A percentile compares a stretch with the other conserved stretches of the same genome.
These are phyloP conservation scores for Shiraia bambusicola DNA, from an alignment of 2,329 filamentous ascomycete genomes.

Conservation along the genomic window DNA sequence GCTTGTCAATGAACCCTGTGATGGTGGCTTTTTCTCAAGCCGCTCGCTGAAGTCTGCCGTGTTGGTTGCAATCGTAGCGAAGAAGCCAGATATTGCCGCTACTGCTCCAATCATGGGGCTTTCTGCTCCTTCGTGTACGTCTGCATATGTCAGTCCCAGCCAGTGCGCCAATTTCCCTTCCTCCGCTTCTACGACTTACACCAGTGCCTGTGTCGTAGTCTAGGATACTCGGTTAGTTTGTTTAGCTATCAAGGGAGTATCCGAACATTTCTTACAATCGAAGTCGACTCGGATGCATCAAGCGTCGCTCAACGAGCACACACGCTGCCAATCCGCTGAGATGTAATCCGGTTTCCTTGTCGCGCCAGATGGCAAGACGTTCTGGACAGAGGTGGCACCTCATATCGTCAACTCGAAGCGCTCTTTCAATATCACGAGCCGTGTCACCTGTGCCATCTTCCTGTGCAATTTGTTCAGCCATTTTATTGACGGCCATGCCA, in stretches of 20 bases:
- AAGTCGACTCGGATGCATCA: slow-evolving; percentile 12
- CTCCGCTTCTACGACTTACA: slow-evolving; percentile 8
- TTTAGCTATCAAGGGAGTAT: neutral
- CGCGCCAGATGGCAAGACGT: slow-evolving; percentile 19
- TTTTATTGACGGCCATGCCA: slow-evolving; percentile 14
- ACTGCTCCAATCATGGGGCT: slow-evolving; percentile 9
- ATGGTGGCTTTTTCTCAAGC: slow-evolving; percentile 6
- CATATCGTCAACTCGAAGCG: slow-evolving; percentile 16
- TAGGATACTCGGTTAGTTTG: neutral
- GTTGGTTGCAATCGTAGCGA: slow-evolving; percentile 11
- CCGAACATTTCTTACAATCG: slow-evolving; percentile 10
- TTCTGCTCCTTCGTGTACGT: slow-evolving; percentile 24
- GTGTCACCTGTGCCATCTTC: slow-evolving; percentile 18
- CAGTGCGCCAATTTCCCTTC: neutral
- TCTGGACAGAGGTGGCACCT: slow-evolving; percentile 23
- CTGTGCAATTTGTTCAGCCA: slow-evolving; percentile 18
- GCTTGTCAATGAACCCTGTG: neutral
- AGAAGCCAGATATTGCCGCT: slow-evolving; percentile 14
- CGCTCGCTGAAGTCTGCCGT: slow-evolving; percentile 14
- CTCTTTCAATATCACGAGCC: slow-evolving; percentile 14
- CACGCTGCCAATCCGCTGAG: slow-evolving; percentile 19
- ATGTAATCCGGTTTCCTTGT: slow-evolving; percentile 20
- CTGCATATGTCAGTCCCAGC: slow-evolving; percentile 6
- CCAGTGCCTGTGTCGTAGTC: slow-evolving; percentile 22
- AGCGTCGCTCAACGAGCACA: slow-evolving; percentile 6